Evolutionary conservation across 2,329 filamentous ascomycete species (phyloP), one percentile per base, ranked within the genome.

Genomic region (Colletotrichum chrysophilum): DNA sequence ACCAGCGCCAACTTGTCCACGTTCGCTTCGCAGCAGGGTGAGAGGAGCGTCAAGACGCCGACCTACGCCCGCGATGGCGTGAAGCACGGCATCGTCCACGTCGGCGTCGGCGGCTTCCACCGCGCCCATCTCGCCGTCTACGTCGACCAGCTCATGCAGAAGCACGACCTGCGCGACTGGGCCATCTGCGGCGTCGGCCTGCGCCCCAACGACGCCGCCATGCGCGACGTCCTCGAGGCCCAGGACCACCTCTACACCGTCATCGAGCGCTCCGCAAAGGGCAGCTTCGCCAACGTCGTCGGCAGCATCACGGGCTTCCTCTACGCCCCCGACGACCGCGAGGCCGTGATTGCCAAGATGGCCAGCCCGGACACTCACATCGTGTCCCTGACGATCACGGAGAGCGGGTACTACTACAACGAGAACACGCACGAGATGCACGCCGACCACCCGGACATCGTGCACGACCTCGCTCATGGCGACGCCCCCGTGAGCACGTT

Each of bases 391-490:
- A 90, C 88, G 79, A 90, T 90, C 80, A 90, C 88, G 58, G 88
- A 90, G 83, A 89, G 86, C 79, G 88, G 88, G 77, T 90, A 90
- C 86, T 90, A 88, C 84, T 89, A 90, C 84, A 89, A 90, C 80
- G 88, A 90, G 80, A 89, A 90, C 85, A 88, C 88, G n/a, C 88
- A 90, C 83, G 82, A 89, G 83, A 84, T 90, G 74, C 81, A 86
- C 76, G 80, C 81, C 43, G 85, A 89, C 58, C 84, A 89, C 80
- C 82, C 87, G 10, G 88, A 90, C 78, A 89, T 90, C 67, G 84
- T 86, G 78, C 84, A 83, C 78, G 88, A 90, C 78, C 82, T 89
- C 8, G 84, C 84, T 79, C 84, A 88, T 80, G 83, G 85, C 43
- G 82, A 84, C 60, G 68, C 79, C 4, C 88, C 88, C 26, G 82